Evolutionary conservation across 169 alveolate species (phyloP).

Genomic region (Besnoitia besnoiti): DNA sequence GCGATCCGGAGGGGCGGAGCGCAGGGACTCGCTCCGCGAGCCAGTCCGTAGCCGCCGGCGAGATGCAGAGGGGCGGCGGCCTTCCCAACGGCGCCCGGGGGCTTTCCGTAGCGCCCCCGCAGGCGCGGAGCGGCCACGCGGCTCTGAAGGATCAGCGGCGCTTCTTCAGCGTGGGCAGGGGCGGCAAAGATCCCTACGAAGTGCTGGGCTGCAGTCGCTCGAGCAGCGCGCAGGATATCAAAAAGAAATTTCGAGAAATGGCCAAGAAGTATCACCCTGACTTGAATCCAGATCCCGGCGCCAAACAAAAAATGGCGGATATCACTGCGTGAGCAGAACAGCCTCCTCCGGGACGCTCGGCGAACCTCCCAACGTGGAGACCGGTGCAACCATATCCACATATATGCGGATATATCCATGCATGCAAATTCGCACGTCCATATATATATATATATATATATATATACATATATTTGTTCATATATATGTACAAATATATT

Average conservation of each 20-base stretch:
- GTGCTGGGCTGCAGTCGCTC: slow-evolving; percentile 40
- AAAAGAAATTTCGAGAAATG: slow-evolving; percentile 51
- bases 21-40: too few species aligned
- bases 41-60: neutral
- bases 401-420: neutral
- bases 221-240: slow-evolving; percentile 37
- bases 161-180: slow-evolving; percentile 10
- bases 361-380: neutral
- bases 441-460: neutral
- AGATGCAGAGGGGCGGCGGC: neutral
- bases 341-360: neutral
- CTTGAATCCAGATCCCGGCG: slow-evolving; percentile 73
- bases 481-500: neutral
- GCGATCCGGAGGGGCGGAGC: too few species aligned
- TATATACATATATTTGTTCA: neutral
- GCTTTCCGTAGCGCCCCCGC: neutral
- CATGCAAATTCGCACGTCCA: neutral
- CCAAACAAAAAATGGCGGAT: slow-evolving; percentile 93
- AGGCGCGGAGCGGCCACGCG: neutral
- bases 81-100: neutral
- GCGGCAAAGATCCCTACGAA: slow-evolving; percentile 51
- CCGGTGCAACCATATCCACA: too few species aligned
- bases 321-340: slow-evolving; percentile 83
- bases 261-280: slow-evolving; percentile 66
- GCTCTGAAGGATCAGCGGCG: too few species aligned